Evolutionary conservation across 2,329 filamentous ascomycete genomes (phyloP).

Genomic region (Tricladium varicosporioides): DNA sequence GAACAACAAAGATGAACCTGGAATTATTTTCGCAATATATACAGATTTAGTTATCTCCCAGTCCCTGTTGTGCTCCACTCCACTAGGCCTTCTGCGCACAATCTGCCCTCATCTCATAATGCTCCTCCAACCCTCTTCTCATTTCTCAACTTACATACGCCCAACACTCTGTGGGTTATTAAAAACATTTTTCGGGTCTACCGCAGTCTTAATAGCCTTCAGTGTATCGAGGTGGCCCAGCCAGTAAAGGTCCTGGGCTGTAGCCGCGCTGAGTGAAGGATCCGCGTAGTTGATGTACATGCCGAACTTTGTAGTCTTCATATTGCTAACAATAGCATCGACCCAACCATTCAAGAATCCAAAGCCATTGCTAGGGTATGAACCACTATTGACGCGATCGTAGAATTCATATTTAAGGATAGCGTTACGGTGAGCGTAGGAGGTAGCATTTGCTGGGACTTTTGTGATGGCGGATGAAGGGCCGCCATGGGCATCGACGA

Average conservation of each 20-base stretch:
- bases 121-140: too few relatives aligned
- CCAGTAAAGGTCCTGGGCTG: slow-evolving; percentile 19
- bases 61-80: too few relatives aligned
- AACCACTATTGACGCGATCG: slow-evolving; percentile 10
- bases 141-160: background rate
- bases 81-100: too few relatives aligned
- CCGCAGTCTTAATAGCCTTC: slow-evolving; percentile 10
- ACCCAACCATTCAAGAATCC: slow-evolving; percentile 13
- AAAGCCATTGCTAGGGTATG: slow-evolving; percentile 13
- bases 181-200: slow-evolving; percentile 17
- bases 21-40: too few relatives aligned
- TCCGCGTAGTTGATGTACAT: slow-evolving; percentile 25
- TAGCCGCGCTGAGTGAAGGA: slow-evolving; percentile 10
- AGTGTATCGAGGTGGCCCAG: slow-evolving; percentile 13
- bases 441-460: slow-evolving; percentile 6
- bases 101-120: too few relatives aligned
- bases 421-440: slow-evolving; percentile 19
- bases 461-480: slow-evolving; percentile 14
- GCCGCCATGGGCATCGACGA: slow-evolving; percentile 22
- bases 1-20: too few relatives aligned
- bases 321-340: background rate
- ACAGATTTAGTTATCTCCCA: too few relatives aligned
- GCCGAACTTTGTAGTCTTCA: slow-evolving; percentile 11
- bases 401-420: slow-evolving; percentile 21
- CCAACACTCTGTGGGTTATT: slow-evolving; percentile 18